Evolutionary conservation across 441 rosid genomes (phyloP).

Genomic region (Populus hybrid): DNA sequence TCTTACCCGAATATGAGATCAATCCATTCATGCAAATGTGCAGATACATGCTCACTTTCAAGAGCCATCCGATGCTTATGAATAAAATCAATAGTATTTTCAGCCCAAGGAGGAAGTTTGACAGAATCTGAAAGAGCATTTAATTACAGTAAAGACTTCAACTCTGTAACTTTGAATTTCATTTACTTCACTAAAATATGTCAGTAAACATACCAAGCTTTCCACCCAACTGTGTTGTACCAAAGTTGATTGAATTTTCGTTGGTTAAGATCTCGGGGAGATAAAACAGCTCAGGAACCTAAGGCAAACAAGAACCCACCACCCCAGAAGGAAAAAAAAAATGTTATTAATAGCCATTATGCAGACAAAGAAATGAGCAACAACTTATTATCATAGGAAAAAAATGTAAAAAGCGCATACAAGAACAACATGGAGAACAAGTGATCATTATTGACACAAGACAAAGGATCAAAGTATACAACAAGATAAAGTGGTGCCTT

Average conservation of each 20-base stretch:
- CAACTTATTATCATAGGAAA: not conserved
- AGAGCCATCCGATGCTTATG: constrained; percentile 94
- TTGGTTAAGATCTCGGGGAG: constrained; percentile 93
- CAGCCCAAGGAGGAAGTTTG: constrained; percentile 96
- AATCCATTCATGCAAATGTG: constrained; percentile 97
- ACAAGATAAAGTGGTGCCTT: constrained; percentile 9
- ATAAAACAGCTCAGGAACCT: constrained; percentile 99
- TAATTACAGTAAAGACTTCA: not conserved
- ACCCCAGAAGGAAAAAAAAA: not conserved
- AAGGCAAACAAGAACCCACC: constrained; percentile 13
- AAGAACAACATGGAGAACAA: not conserved
- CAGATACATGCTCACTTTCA: constrained; percentile 96
- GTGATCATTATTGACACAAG: not conserved
- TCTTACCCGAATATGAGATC: constrained; percentile 96
- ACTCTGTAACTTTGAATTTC: not conserved
- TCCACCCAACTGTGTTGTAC: constrained; percentile 88
- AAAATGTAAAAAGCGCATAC: not conserved
- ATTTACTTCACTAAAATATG: not conserved
- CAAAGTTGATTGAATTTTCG: constrained; percentile 83
- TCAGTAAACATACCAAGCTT: constrained; percentile 66
- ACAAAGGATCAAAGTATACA: constrained; percentile 12
- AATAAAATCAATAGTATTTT: constrained; percentile 88
- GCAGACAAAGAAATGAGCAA: constrained; percentile 16
- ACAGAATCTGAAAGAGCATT: constrained; percentile 69
- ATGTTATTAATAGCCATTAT: constrained; percentile 10